Percentiles rank a stretch among this genome's conserved stretches.
phyloP scores from a whole-genome alignment of 495 filamentous ascomycete genomes.

The Penicillium alfredii region DNA sequence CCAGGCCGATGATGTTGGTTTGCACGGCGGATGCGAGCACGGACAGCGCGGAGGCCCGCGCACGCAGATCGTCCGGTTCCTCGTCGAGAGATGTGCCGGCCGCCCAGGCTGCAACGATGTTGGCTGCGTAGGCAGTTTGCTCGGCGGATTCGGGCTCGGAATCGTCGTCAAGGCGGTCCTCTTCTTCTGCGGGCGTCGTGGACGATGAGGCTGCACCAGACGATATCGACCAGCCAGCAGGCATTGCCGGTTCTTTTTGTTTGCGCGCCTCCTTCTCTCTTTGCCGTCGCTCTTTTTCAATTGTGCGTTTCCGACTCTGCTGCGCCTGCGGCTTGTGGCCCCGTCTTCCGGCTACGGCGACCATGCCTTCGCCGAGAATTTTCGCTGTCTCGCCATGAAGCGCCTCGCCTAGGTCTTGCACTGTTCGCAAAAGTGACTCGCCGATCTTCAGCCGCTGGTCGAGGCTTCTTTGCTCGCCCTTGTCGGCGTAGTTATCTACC shows the following conservation, averaged over 20 bases:
- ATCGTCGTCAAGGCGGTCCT: constrained; percentile 40
- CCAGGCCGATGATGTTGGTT: constrained; percentile 58
- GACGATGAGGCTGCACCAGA: constrained; percentile 9
- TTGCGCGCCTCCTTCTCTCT: constrained; percentile 40
- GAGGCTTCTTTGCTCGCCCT: constrained; percentile 48
- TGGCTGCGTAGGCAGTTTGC: constrained; percentile 49
- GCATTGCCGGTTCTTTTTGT: constrained; percentile 22
- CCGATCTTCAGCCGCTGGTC: constrained; percentile 68
- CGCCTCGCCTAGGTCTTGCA: constrained; percentile 58
- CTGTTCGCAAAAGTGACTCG: constrained; percentile 63
- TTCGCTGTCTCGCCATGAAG: constrained; percentile 53
- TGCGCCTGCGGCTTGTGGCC: constrained; percentile 50
- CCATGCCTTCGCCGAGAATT: constrained; percentile 53
- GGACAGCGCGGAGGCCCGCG: constrained; percentile 72
- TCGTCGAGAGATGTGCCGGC: constrained; percentile 48
- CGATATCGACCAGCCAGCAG: constrained; percentile 31
- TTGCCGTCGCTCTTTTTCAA: constrained; percentile 39
- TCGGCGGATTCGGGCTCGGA: constrained; percentile 41
- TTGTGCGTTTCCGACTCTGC: constrained; percentile 44
- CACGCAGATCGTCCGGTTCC: constrained; percentile 65
- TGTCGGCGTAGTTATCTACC: constrained; percentile 64
- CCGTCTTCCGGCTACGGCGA: constrained; percentile 62
- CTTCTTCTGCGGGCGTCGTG: constrained; percentile 35
- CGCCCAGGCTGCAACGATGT: constrained; percentile 71
- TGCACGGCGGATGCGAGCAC: constrained; percentile 63